These are phyloP conservation scores for Magnusiomyces clavatus DNA, from an alignment of 1,139 yeast species.

Conservation along the genomic window DNA sequence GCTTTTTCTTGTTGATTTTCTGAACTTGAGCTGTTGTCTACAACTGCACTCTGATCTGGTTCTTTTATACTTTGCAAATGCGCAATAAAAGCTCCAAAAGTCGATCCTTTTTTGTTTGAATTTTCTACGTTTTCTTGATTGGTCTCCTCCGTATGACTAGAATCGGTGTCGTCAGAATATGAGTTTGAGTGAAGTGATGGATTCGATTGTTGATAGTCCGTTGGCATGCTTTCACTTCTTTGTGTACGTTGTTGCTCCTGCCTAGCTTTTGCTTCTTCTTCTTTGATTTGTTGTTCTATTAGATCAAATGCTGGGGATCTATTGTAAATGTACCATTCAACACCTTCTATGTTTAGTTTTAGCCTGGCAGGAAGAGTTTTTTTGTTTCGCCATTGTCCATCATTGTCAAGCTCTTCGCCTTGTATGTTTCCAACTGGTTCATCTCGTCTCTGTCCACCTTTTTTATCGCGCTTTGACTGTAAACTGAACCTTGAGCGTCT, in stretches of 20 bases:
- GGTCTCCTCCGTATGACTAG: background rate
- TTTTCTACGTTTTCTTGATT: background rate
- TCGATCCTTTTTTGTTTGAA: background rate
- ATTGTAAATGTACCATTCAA: conserved; percentile 77
- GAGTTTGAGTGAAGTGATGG: too few species aligned
- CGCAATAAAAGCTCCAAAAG: conserved; percentile 1
- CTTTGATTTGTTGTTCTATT: conserved; percentile 36
- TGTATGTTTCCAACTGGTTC: conserved; percentile 2
- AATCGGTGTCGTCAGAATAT: background rate
- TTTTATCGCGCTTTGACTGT: background rate
- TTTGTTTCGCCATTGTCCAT: conserved; percentile 17
- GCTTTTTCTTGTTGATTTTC: background rate
- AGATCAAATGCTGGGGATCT: conserved; percentile 69
- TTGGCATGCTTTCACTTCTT: too few species aligned
- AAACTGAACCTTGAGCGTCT: conserved; percentile 20
- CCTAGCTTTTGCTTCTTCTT: background rate
- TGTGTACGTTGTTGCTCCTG: too few species aligned
- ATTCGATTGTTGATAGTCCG: too few species aligned
- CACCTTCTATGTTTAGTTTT: conserved; percentile 56
- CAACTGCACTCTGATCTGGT: background rate
- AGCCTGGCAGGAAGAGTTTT: conserved; percentile 55
- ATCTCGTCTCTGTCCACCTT: conserved; percentile 3
- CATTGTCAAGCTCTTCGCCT: conserved; percentile 7
- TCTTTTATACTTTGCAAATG: conserved; percentile 3
- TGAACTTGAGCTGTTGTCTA: background rate